Evolutionary conservation across 176 grass and related monocot genomes (phyloP).

Genomic region (Triticum timopheevii): DNA sequence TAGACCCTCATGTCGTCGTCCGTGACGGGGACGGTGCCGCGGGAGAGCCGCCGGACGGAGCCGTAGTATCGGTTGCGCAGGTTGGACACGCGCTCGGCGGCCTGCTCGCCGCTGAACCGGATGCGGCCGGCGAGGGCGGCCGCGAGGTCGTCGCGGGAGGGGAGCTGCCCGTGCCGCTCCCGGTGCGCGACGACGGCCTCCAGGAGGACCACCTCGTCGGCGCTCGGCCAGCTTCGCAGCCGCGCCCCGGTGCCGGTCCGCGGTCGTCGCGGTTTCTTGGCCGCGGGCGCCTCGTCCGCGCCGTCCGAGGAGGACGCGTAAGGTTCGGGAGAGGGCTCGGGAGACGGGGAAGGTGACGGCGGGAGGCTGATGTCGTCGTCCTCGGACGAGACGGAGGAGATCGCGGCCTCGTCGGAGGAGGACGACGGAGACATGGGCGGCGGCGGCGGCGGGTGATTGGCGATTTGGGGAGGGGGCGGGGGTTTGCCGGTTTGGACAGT

Average conservation of each 20-base stretch:
- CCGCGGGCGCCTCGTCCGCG: not conserved
- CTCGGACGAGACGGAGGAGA: not conserved
- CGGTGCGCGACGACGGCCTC: not conserved
- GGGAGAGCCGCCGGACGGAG: not conserved
- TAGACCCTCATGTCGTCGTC: slow-evolving; percentile 9
- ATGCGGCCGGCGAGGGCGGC: not conserved
- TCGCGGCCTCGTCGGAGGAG: not conserved
- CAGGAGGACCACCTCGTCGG: slow-evolving; percentile 6
- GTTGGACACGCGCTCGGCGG: fast-evolving
- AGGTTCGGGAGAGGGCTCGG: not conserved
- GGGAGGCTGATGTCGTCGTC: slow-evolving; percentile 14
- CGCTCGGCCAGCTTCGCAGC: not conserved
- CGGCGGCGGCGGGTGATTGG: not conserved
- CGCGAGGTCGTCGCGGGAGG: not conserved
- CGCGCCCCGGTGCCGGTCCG: fast-evolving
- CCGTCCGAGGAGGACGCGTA: not conserved
- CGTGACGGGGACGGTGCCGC: slow-evolving; percentile 20
- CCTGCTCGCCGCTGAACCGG: not conserved
- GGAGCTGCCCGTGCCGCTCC: not conserved
- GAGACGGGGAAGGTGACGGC: not conserved
- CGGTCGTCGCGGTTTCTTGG: not conserved
- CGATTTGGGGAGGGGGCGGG: not conserved
- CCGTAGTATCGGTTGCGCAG: not conserved
- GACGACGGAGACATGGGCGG: slow-evolving; percentile 4
- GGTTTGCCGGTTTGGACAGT: not conserved